phyloP scores from a whole-genome alignment of 2,329 filamentous ascomycete genomes.

The Penicillium sp. region DNA sequence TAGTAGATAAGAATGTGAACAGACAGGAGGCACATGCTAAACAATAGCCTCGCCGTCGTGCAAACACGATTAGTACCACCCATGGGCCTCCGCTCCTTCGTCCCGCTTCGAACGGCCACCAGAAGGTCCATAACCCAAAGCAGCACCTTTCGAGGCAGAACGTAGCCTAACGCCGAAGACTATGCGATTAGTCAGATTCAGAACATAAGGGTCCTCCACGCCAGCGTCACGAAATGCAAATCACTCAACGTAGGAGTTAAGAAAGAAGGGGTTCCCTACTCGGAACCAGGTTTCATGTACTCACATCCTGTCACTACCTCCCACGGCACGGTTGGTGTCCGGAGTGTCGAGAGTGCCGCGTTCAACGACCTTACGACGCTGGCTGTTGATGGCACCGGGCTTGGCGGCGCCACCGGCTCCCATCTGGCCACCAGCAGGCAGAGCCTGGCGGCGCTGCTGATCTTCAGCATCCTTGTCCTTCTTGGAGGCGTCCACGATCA shows the following conservation, averaged over 20 bases:
- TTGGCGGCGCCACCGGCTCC: slow-evolving; percentile 54
- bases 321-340: slow-evolving; percentile 65
- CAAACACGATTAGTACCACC: slow-evolving; percentile 38
- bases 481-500: slow-evolving; percentile 74
- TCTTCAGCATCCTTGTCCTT: slow-evolving; percentile 69
- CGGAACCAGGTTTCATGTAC: slow-evolving; percentile 67
- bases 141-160: slow-evolving; percentile 67
- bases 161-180: slow-evolving; percentile 78
- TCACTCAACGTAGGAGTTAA: slow-evolving; percentile 74
- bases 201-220: slow-evolving; percentile 59
- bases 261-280: slow-evolving; percentile 67
- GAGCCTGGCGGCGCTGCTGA: slow-evolving; percentile 58
- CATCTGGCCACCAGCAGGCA: slow-evolving; percentile 50
- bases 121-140: slow-evolving; percentile 42
- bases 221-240: slow-evolving; percentile 58
- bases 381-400: slow-evolving; percentile 64
- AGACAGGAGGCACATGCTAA: slow-evolving; percentile 21
- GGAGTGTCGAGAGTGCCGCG: slow-evolving; percentile 58
- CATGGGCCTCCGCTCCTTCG: slow-evolving; percentile 42
- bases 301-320: slow-evolving; percentile 92
- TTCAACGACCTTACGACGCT: slow-evolving; percentile 76
- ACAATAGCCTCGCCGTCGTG: slow-evolving; percentile 24
- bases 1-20: slow-evolving; percentile 22
- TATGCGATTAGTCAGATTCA: slow-evolving; percentile 70
- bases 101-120: slow-evolving; percentile 47